A percentile compares a stretch with the other conserved stretches of the same genome.
These are phyloP conservation scores for Raffaelea albimanens DNA, from an alignment of 2,329 filamentous ascomycete species.

Conservation along the genomic window DNA sequence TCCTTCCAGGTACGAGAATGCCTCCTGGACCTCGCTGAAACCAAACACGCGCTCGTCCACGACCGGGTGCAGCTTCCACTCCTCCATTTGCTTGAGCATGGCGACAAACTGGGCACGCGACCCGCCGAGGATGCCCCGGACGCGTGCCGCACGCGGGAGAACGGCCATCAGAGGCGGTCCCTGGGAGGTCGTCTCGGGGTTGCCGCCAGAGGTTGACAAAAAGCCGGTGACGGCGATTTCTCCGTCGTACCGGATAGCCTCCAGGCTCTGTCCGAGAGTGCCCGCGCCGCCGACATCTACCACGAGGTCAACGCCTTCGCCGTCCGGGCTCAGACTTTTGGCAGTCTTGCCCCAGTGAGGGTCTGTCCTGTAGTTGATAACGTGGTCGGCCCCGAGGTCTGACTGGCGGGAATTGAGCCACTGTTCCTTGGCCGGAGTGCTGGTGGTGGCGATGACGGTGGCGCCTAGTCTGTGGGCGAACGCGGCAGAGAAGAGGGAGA, in stretches of 20 bases:
- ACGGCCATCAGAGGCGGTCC: slow-evolving; percentile 34
- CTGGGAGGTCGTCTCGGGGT: slow-evolving; percentile 21
- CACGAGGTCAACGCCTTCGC: slow-evolving; percentile 40
- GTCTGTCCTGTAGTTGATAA: slow-evolving; percentile 47
- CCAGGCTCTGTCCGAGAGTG: slow-evolving; percentile 33
- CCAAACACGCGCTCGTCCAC: slow-evolving; percentile 27
- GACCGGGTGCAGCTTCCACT: slow-evolving; percentile 31
- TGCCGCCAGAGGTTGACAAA: slow-evolving; percentile 31
- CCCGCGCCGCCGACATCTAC: slow-evolving; percentile 46
- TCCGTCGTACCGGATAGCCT: slow-evolving; percentile 22
- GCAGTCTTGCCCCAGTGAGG: slow-evolving; percentile 45
- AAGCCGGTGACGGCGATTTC: slow-evolving; percentile 30
- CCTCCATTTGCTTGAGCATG: slow-evolving; percentile 32
- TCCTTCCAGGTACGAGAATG: slow-evolving; percentile 45
- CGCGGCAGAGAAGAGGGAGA: slow-evolving; percentile 57
- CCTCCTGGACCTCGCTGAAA: slow-evolving; percentile 28
- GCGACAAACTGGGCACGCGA: slow-evolving; percentile 29
- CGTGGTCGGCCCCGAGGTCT: slow-evolving; percentile 42
- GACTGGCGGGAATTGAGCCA: slow-evolving; percentile 34
- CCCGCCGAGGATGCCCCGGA: slow-evolving; percentile 33
- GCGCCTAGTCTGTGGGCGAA: slow-evolving; percentile 39
- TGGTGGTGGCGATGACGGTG: slow-evolving; percentile 48
- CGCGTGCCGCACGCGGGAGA: slow-evolving; percentile 18
- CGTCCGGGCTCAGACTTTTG: slow-evolving; percentile 34
- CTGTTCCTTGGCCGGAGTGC: slow-evolving; percentile 36